Conservation (phyloP, 352 stramenopile genomes). For the Pilasporangium apinafurcum region DNA sequence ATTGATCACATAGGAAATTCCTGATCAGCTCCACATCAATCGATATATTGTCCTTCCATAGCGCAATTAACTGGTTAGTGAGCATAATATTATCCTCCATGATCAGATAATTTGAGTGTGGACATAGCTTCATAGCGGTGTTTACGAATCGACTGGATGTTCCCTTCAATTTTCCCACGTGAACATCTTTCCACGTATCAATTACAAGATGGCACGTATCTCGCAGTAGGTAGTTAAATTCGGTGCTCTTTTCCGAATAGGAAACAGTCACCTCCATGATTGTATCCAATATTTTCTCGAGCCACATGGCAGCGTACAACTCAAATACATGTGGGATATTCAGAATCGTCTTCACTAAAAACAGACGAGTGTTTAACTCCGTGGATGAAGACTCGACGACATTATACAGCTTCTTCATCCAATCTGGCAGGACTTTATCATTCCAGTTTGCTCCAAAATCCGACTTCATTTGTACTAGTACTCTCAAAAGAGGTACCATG, state of each 20-base stretch:
- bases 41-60: constrained; percentile 42
- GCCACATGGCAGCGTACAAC: constrained; percentile 39
- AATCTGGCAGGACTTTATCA: constrained; percentile 46
- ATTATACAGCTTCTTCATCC: constrained; percentile 75
- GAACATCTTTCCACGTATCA: constrained; percentile 38
- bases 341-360: constrained; percentile 68
- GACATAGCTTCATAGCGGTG: constrained; percentile 46
- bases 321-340: constrained; percentile 55
- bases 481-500: constrained; percentile 64
- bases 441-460: constrained; percentile 60
- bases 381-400: constrained; percentile 30
- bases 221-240: constrained; percentile 75
- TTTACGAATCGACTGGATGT: constrained; percentile 46
- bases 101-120: constrained; percentile 40
- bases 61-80: constrained; percentile 38
- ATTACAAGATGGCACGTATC: constrained; percentile 64
- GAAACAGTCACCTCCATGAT: constrained; percentile 39
- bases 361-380: constrained; percentile 55
- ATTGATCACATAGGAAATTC: constrained; percentile 27
- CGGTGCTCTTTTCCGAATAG: constrained; percentile 10
- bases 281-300: constrained; percentile 42
- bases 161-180: constrained; percentile 6
- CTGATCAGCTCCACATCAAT: constrained; percentile 34
- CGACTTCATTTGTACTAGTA: constrained; percentile 71
- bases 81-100: constrained; percentile 64